A percentile compares a stretch with the other conserved stretches of the same genome.
Conservation (phyloP, 2,329 filamentous ascomycete species). For the Trichoderma lentiforme region DNA sequence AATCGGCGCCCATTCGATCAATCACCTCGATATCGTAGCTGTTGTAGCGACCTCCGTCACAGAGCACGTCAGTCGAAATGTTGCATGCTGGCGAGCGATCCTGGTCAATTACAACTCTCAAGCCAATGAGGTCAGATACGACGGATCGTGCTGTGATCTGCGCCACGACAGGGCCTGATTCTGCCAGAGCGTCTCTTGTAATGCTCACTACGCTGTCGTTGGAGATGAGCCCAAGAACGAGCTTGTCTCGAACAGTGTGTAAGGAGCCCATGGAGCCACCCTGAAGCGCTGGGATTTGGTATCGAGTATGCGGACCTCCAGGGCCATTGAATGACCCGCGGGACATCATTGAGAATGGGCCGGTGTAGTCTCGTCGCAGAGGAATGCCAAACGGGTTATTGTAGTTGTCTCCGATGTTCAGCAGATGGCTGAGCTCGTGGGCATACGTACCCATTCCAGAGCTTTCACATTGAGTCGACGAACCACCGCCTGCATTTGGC, state of each 20-base stretch:
- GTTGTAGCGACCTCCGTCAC: slow-evolving; percentile 49
- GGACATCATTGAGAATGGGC: slow-evolving; percentile 52
- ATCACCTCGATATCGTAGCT: slow-evolving; percentile 52
- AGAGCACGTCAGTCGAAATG: slow-evolving; percentile 40
- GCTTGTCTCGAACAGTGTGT: slow-evolving; percentile 53
- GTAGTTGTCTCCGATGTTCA: slow-evolving; percentile 54
- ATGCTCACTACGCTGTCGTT: slow-evolving; percentile 43
- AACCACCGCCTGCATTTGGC: slow-evolving; percentile 52
- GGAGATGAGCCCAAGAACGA: slow-evolving; percentile 47
- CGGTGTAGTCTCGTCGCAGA: slow-evolving; percentile 46
- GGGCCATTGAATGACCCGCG: slow-evolving; percentile 52
- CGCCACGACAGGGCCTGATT: slow-evolving; percentile 43
- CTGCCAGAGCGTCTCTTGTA: slow-evolving; percentile 40
- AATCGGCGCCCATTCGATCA: slow-evolving; percentile 52
- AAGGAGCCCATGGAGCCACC: slow-evolving; percentile 49
- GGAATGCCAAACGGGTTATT: slow-evolving; percentile 51
- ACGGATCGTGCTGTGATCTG: slow-evolving; percentile 47
- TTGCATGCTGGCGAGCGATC: slow-evolving; percentile 47
- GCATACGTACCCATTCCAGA: slow-evolving; percentile 52
- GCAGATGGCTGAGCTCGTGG: slow-evolving; percentile 50
- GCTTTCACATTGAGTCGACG: slow-evolving; percentile 51
- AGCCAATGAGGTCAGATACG: slow-evolving; percentile 42
- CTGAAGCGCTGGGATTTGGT: slow-evolving; percentile 49
- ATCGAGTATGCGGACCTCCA: slow-evolving; percentile 50
- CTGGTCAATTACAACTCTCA: slow-evolving; percentile 44